phyloP scores from a whole-genome alignment of 805 yeast genomes.

The Candida taoyuanica region DNA sequence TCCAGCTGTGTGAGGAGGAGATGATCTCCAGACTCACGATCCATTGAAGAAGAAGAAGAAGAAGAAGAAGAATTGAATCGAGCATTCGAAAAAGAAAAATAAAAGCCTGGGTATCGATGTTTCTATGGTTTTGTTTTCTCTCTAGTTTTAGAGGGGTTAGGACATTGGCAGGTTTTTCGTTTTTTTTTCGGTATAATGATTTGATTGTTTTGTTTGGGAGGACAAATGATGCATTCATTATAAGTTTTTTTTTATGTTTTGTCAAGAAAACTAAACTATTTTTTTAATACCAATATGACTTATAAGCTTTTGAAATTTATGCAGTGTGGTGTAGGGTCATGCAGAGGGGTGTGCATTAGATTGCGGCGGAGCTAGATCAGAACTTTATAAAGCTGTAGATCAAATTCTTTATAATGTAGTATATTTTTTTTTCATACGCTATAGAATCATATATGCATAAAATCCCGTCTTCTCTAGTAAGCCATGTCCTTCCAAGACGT shows the following conservation, averaged over 20 bases:
- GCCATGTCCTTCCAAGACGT: slow-evolving; percentile 50
- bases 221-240: slow-evolving; percentile 23
- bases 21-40: slow-evolving; percentile 17
- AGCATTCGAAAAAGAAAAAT: slow-evolving; percentile 15
- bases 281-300: not conserved
- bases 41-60: slow-evolving; percentile 2
- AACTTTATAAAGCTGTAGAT: too few relatives aligned
- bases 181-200: slow-evolving; percentile 24
- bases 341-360: too few relatives aligned
- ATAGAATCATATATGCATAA: too few relatives aligned
- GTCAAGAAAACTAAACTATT: slow-evolving; percentile 5
- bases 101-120: slow-evolving; percentile 6
- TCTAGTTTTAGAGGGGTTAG: not conserved
- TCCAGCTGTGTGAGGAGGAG: slow-evolving; percentile 36
- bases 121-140: slow-evolving; percentile 8
- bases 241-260: slow-evolving; percentile 24
- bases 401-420: too few relatives aligned
- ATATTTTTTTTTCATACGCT: too few relatives aligned
- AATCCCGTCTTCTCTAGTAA: too few relatives aligned
- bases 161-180: slow-evolving; percentile 12
- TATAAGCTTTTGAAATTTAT: too few relatives aligned
- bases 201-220: slow-evolving; percentile 23
- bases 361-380: too few relatives aligned
- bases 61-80: slow-evolving; percentile 12
- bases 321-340: too few relatives aligned